Evolutionary conservation across 2,329 filamentous ascomycete genomes (phyloP).

Genomic region (Acarospora socialis): DNA sequence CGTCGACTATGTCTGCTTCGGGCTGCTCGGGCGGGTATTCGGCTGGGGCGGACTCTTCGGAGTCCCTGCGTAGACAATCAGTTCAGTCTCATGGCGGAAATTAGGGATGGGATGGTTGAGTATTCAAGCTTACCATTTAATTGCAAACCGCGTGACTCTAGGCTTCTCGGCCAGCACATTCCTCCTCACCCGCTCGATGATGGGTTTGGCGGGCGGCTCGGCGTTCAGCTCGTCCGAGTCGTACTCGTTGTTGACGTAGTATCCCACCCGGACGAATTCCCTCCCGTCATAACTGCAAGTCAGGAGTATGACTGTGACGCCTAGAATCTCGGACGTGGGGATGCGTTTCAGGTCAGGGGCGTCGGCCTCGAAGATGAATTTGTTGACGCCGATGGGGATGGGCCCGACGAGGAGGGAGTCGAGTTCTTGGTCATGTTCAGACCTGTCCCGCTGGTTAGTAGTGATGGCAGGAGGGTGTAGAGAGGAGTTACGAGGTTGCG

Average conservation of each 20-base stretch:
- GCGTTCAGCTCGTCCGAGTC: constrained; percentile 77
- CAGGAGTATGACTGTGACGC: constrained; percentile 90
- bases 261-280: constrained; percentile 94
- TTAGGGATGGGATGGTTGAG: neutral
- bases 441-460: constrained; percentile 37
- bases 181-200: constrained; percentile 80
- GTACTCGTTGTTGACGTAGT: constrained; percentile 99
- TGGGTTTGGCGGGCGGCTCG: constrained; percentile 81
- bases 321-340: constrained; percentile 85
- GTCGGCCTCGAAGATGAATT: constrained; percentile 95
- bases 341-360: constrained; percentile 82
- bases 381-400: constrained; percentile 96
- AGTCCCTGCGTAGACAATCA: constrained; percentile 52
- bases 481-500: constrained; percentile 67
- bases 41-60: constrained; percentile 87
- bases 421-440: constrained; percentile 96
- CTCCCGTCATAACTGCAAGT: constrained; percentile 93
- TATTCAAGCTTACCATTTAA: constrained; percentile 86
- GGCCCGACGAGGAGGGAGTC: constrained; percentile 92
- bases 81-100: neutral
- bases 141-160: constrained; percentile 89
- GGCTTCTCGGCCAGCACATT: constrained; percentile 96
- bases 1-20: constrained; percentile 73
- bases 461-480: constrained; percentile 11
- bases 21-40: constrained; percentile 97